Evolutionary conservation across 495 filamentous ascomycete genomes (phyloP).

Genomic region (Neurospora sp.): DNA sequence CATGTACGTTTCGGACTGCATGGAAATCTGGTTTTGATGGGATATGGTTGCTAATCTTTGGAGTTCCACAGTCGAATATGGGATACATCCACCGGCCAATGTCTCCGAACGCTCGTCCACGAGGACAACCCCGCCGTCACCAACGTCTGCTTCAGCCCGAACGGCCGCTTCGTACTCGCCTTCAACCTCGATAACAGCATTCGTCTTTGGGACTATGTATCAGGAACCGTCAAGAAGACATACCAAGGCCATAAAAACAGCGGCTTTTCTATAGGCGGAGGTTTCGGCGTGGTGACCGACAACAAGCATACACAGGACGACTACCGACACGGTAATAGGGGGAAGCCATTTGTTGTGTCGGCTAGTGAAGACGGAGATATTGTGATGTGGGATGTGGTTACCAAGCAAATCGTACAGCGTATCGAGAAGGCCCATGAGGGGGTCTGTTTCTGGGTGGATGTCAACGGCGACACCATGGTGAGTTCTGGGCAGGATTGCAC

Average conservation of each 20-base stretch:
- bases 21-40: neutral
- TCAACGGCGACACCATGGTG: constrained; percentile 33
- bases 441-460: constrained; percentile 77
- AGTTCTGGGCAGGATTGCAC: constrained; percentile 34
- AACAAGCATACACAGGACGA: constrained; percentile 9
- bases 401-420: constrained; percentile 70
- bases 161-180: constrained; percentile 83
- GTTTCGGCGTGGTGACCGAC: constrained; percentile 59
- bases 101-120: constrained; percentile 85
- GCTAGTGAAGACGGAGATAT: constrained; percentile 83
- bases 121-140: constrained; percentile 91
- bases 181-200: constrained; percentile 86
- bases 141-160: constrained; percentile 85
- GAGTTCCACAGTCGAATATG: constrained; percentile 56
- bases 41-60: constrained; percentile 1
- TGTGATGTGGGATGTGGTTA: constrained; percentile 80
- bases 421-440: constrained; percentile 58
- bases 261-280: constrained; percentile 71
- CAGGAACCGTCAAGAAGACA: constrained; percentile 80
- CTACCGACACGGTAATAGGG: neutral
- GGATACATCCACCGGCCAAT: constrained; percentile 94
- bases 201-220: constrained; percentile 88
- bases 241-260: constrained; percentile 89
- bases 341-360: constrained; percentile 53
- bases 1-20: constrained; percentile 42